Percentiles rank a stretch among this genome's conserved stretches.
Evolutionary conservation across 441 rosid genomes (phyloP).

Genomic region (Mallotus japonicus): DNA sequence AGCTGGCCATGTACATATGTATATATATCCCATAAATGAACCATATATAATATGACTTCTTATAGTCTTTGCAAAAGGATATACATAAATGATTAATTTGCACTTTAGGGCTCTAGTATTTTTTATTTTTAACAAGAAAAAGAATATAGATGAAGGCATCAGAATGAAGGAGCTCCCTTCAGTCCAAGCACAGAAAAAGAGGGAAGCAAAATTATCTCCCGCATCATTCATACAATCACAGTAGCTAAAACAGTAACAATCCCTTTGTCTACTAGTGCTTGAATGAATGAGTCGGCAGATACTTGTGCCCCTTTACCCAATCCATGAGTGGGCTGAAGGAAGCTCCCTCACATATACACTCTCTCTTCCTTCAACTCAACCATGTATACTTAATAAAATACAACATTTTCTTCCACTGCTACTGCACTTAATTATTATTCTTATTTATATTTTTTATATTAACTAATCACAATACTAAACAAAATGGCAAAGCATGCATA

Average conservation of each 20-base stretch:
- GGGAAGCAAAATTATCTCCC: constrained; percentile 74
- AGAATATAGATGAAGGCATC: constrained; percentile 15
- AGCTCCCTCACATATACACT: constrained; percentile 52
- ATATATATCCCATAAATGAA: background rate
- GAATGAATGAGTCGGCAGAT: constrained; percentile 96
- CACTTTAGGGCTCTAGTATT: background rate
- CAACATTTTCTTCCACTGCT: no score
- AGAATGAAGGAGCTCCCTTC: constrained; percentile 89
- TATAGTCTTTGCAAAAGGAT: no score
- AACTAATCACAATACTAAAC: no score
- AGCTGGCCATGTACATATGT: background rate
- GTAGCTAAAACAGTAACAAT: constrained; percentile 28
- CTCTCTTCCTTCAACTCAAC: background rate
- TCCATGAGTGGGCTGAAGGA: constrained; percentile 81
- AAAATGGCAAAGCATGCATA: no score
- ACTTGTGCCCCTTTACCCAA: constrained; percentile 58
- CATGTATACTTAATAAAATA: no score
- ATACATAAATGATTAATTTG: no score
- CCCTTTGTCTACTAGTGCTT: constrained; percentile 47
- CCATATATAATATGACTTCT: no score
- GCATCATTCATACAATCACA: constrained; percentile 92
- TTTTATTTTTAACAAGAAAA: background rate
- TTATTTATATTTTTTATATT: no score
- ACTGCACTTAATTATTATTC: no score
- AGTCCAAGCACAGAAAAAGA: constrained; percentile 82